phyloP scores from a whole-genome alignment of 2,329 filamentous ascomycete species.

The Exophiala sideris region DNA sequence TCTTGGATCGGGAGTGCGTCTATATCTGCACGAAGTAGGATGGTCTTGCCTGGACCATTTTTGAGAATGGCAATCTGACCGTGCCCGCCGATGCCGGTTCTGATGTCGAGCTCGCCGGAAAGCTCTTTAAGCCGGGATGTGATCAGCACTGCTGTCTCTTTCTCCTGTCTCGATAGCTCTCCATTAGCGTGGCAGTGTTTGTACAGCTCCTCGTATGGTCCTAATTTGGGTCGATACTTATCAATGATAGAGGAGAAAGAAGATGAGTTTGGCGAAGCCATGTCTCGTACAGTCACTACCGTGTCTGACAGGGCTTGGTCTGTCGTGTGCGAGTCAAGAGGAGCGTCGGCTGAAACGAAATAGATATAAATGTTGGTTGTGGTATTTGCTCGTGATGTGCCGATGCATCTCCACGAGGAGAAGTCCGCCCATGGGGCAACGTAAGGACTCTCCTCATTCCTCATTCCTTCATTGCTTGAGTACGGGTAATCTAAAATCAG shows the following conservation, averaged over 20 bases:
- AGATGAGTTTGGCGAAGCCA: neutral
- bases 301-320: neutral
- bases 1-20: slow-evolving; percentile 51
- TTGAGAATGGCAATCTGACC: slow-evolving; percentile 43
- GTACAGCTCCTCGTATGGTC: slow-evolving; percentile 54
- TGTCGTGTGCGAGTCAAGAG: neutral
- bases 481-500: neutral
- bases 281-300: neutral
- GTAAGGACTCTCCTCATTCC: neutral
- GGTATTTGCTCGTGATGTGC: neutral
- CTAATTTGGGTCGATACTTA: slow-evolving; percentile 41
- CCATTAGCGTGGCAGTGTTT: slow-evolving; percentile 58
- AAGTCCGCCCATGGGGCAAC: slow-evolving; percentile 10
- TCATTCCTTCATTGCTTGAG: neutral
- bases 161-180: slow-evolving; percentile 58
- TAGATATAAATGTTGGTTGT: neutral
- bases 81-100: slow-evolving; percentile 45
- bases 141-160: slow-evolving; percentile 49
- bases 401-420: slow-evolving; percentile 4
- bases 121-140: slow-evolving; percentile 40
- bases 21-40: slow-evolving; percentile 50
- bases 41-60: slow-evolving; percentile 43
- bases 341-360: no score
- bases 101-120: slow-evolving; percentile 33
- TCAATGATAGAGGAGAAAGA: slow-evolving; percentile 29